These are phyloP conservation scores for Ormosia emarginata DNA, from an alignment of 306 rosid genomes.

Conservation along the genomic window DNA sequence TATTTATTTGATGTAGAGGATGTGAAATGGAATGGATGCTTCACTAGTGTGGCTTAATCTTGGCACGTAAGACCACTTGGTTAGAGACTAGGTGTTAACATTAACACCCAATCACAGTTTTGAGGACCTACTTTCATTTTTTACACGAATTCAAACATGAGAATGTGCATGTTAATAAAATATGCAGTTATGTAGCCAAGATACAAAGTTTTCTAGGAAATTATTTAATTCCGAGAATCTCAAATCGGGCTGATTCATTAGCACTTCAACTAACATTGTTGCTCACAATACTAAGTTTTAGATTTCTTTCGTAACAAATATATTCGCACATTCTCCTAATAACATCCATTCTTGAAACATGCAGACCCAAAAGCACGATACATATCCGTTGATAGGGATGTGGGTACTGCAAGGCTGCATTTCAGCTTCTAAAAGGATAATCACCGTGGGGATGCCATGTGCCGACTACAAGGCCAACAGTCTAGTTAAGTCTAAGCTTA, in stretches of 20 bases:
- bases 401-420: too few relatives aligned
- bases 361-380: too few relatives aligned
- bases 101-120: background rate
- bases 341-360: too few relatives aligned
- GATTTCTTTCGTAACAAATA: too few relatives aligned
- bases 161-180: background rate
- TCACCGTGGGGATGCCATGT: background rate
- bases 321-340: too few relatives aligned
- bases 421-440: too few relatives aligned
- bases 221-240: background rate
- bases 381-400: too few relatives aligned
- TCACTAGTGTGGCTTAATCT: background rate
- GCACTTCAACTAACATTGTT: too few relatives aligned
- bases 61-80: background rate
- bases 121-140: background rate
- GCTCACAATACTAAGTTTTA: too few relatives aligned
- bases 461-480: background rate
- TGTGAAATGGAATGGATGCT: background rate
- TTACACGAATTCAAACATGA: background rate
- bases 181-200: background rate
- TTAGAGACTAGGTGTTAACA: background rate
- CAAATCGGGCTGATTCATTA: background rate
- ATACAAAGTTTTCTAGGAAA: background rate
- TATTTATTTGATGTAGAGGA: background rate
- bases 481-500: background rate